These are phyloP conservation scores for Didymella pomorum DNA, from an alignment of 2,329 filamentous ascomycete genomes.

Conservation along the genomic window DNA sequence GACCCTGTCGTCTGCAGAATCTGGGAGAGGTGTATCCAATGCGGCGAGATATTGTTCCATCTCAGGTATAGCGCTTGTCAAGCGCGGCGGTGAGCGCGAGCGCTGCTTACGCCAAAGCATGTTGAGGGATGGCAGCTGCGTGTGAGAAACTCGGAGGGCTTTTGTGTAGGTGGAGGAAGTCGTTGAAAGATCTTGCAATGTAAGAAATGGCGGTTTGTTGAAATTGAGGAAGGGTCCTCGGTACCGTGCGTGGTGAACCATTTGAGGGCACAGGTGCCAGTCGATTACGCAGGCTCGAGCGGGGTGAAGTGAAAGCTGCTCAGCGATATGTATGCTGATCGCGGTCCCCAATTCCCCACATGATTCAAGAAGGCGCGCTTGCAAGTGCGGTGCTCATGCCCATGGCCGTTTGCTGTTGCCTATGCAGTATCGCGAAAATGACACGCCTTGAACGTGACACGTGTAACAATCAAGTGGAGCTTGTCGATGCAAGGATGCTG, in stretches of 20 bases:
- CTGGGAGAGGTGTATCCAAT: neutral
- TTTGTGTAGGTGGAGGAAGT: neutral
- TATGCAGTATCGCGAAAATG: conserved; percentile 1
- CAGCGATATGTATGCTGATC: neutral
- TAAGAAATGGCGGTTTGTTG: neutral
- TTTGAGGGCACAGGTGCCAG: neutral
- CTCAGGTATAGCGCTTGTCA: conserved; percentile 3
- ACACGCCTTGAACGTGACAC: conserved; percentile 8
- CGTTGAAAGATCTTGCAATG: neutral
- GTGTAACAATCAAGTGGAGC: neutral
- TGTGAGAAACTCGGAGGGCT: neutral
- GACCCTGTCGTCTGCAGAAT: neutral
- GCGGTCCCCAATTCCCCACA: neutral
- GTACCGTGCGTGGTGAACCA: conserved; percentile 7
- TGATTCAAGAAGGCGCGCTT: neutral
- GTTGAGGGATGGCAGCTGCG: neutral
- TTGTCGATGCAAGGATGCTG: neutral
- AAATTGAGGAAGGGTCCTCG: conserved; percentile 8
- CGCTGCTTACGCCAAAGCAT: conserved; percentile 11
- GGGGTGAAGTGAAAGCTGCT: conserved; percentile 9
- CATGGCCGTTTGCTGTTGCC: conserved; percentile 11
- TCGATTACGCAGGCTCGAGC: neutral
- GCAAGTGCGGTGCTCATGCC: neutral
- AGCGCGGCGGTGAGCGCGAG: conserved; percentile 3
- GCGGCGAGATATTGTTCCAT: conserved; percentile 5